Conservation (phyloP, 257 asterid species). For the Phtheirospermum japonicum region DNA sequence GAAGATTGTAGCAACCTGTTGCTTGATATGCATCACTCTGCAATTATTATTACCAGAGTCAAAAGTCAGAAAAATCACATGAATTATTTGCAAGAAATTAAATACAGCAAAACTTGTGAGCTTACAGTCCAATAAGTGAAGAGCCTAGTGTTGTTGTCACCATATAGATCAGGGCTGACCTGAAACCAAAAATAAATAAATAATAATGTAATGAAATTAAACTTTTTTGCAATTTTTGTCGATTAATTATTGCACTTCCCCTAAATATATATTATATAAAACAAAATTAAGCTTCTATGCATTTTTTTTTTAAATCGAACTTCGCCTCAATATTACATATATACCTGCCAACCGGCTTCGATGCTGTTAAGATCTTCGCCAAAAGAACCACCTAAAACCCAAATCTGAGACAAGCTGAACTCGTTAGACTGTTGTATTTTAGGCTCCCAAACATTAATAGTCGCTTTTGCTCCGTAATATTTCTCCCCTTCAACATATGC, state of each 20-base stretch:
- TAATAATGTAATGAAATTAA: not conserved
- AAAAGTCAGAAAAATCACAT: not conserved
- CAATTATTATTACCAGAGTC: conserved; percentile 1
- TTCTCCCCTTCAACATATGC: conserved; percentile 81
- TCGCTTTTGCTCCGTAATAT: conserved; percentile 76
- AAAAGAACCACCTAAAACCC: conserved; percentile 89
- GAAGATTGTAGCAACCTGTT: conserved; percentile 91
- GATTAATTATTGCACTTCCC: not conserved
- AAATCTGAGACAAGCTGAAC: conserved; percentile 83
- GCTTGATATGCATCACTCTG: conserved; percentile 98
- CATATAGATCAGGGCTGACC: conserved; percentile 83
- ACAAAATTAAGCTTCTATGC: not conserved
- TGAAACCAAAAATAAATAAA: conserved; percentile 29
- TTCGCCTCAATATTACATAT: not conserved
- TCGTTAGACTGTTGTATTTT: conserved; percentile 77
- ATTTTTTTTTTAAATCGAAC: not conserved
- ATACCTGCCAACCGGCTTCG: conserved; percentile 96
- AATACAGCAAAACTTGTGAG: not conserved
- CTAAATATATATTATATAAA: too few relatives aligned
- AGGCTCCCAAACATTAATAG: conserved; percentile 86
- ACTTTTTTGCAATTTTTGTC: not conserved
- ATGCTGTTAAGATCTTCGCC: conserved; percentile 90
- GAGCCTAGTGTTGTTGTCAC: conserved; percentile 80
- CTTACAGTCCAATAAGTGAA: conserved; percentile 90
- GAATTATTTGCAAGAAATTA: not conserved